These are phyloP conservation scores for Cicer yamashitae DNA, from an alignment of 306 rosid genomes.

Conservation along the genomic window DNA sequence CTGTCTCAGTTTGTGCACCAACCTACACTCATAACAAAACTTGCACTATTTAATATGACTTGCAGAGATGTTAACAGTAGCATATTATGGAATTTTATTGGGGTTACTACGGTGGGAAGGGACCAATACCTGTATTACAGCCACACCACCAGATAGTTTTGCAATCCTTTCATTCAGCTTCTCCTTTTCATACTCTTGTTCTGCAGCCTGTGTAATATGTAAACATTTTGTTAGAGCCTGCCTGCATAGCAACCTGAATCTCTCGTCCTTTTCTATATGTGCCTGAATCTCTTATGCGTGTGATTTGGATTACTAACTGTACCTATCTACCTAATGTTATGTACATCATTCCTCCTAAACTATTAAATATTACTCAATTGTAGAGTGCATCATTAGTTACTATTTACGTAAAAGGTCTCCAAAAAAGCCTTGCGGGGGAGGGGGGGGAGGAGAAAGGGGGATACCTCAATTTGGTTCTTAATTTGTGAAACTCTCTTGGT, in stretches of 20 bases:
- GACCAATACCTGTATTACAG: constrained; percentile 81
- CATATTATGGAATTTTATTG: background rate
- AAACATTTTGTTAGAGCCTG: constrained; percentile 11
- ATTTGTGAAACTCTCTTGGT: constrained; percentile 93
- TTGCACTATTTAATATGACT: background rate
- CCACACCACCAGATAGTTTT: constrained; percentile 96
- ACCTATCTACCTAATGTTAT: background rate
- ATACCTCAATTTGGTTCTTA: constrained; percentile 82
- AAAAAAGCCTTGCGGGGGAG: background rate
- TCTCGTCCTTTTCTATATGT: background rate
- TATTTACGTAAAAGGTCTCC: background rate
- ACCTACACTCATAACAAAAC: constrained; percentile 58
- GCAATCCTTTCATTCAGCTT: constrained; percentile 95
- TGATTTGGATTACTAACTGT: background rate
- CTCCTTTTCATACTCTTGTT: constrained; percentile 94
- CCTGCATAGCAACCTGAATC: background rate
- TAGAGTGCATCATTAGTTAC: background rate
- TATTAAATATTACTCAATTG: background rate
- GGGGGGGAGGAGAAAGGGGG: constrained; percentile 20
- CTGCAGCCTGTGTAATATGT: constrained; percentile 67
- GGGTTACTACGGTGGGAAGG: background rate
- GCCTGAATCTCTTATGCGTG: background rate
- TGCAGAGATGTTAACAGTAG: background rate
- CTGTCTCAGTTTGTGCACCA: constrained; percentile 99
- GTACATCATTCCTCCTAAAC: background rate